phyloP scores from a whole-genome alignment of 1,139 yeast genomes.

The Yamadazyma diddensiae region DNA sequence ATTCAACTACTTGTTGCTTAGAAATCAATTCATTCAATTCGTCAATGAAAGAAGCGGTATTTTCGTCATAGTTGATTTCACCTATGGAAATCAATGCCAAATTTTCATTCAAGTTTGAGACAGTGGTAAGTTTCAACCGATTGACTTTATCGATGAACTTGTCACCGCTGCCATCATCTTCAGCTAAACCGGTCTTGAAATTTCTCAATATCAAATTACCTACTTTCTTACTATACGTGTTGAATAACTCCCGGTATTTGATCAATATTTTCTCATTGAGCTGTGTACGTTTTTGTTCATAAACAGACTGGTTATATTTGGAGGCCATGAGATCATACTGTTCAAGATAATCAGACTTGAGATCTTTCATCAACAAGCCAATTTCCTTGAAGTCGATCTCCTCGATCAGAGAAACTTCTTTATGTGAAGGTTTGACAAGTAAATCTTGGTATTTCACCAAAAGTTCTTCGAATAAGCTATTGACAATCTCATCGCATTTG shows the following conservation, averaged over 20 bases:
- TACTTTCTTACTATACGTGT: conserved; percentile 25
- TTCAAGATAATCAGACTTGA: conserved; percentile 45
- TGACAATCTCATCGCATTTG: conserved; percentile 86
- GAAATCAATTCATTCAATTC: conserved; percentile 24
- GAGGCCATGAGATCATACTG: conserved; percentile 69
- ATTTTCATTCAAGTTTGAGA: conserved; percentile 6
- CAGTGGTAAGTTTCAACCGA: conserved; percentile 8
- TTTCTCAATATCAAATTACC: conserved; percentile 12
- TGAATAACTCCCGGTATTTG: conserved; percentile 44
- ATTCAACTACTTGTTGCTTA: conserved; percentile 46
- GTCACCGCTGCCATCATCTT: conserved; percentile 18
- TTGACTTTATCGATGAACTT: conserved; percentile 19
- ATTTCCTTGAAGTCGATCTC: conserved; percentile 33
- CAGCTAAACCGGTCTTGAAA: conserved; percentile 19
- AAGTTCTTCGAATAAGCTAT: conserved; percentile 49
- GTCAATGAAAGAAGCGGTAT: conserved; percentile 18
- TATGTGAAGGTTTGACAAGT: conserved; percentile 7
- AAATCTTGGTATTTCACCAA: conserved; percentile 28
- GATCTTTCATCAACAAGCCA: conserved; percentile 38
- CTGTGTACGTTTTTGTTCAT: conserved; percentile 53
- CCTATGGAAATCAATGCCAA: conserved; percentile 13
- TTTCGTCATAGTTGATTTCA: conserved; percentile 12
- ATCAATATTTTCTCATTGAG: conserved; percentile 46
- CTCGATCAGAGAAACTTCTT: conserved; percentile 7
- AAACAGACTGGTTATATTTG: conserved; percentile 65